Evolutionary conservation across 345 rosid species (phyloP).

Genomic region (Eucalyptus curtisii): DNA sequence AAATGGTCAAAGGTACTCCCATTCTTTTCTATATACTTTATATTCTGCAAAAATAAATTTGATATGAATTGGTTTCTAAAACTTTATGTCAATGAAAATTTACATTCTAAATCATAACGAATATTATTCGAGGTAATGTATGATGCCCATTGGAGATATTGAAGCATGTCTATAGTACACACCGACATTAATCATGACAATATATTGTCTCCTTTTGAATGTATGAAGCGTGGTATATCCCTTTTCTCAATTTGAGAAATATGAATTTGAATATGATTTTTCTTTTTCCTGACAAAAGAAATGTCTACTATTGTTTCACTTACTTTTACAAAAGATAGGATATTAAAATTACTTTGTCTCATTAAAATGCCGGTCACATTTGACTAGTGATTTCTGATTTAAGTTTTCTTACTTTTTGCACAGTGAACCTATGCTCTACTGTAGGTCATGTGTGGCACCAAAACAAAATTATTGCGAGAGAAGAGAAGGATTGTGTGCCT

Average conservation of each 20-base stretch:
- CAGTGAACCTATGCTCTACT: neutral
- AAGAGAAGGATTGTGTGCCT: neutral
- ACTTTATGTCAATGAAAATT: neutral
- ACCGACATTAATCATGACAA: neutral
- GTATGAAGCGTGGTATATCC: neutral
- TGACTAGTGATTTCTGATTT: neutral
- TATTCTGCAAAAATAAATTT: neutral
- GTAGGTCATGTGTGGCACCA: neutral
- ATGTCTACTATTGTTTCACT: neutral
- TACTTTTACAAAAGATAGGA: too few species aligned
- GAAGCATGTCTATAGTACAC: accelerated
- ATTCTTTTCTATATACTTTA: neutral
- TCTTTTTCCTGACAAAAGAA: neutral
- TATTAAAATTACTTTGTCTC: too few species aligned
- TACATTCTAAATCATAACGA: neutral
- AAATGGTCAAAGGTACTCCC: neutral
- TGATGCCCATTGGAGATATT: neutral
- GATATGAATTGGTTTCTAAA: neutral
- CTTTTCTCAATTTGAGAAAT: neutral
- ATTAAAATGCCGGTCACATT: too few species aligned
- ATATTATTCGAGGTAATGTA: neutral
- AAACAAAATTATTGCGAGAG: neutral
- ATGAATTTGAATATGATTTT: neutral
- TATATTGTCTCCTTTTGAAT: neutral
- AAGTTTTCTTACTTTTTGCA: neutral